Percentiles rank a stretch among this genome's conserved stretches.
Evolutionary conservation across 139 green algal genomes (phyloP).

Genomic region (Chlorella sp.): DNA sequence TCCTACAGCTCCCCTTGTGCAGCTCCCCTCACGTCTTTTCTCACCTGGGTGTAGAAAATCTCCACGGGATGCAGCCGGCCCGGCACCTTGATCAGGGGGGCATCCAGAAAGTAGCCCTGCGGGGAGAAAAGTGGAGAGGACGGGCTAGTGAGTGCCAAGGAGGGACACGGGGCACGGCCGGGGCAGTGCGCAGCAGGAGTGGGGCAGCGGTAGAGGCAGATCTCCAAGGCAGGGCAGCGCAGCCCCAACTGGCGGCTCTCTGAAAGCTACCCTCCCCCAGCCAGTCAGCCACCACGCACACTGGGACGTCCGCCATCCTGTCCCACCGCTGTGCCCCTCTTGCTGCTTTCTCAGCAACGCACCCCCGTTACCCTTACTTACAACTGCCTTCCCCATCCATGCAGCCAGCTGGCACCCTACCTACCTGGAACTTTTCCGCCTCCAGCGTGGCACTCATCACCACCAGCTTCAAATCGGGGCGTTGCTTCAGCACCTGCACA

Average conservation of each 20-base stretch:
- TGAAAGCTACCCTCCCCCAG: too few relatives aligned
- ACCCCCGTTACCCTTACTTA: background rate
- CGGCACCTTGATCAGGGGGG: conserved; percentile 98
- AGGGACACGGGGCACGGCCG: background rate
- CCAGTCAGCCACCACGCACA: background rate
- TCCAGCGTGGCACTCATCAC: conserved; percentile 99
- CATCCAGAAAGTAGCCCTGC: conserved; percentile 91
- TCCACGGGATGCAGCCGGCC: conserved; percentile 97
- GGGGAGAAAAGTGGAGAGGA: background rate
- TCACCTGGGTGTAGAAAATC: conserved; percentile 97
- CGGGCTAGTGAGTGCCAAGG: background rate
- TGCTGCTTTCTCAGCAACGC: too few relatives aligned
- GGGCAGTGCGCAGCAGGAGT: too few relatives aligned
- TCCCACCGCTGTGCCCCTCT: too few relatives aligned
- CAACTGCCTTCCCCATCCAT: background rate
- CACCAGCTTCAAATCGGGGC: conserved; percentile 96
- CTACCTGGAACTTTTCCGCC: conserved; percentile 98
- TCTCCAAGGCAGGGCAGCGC: too few relatives aligned
- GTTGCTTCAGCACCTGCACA: conserved; percentile 82
- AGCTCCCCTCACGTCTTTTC: too few relatives aligned
- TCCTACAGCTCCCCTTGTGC: background rate
- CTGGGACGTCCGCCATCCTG: background rate
- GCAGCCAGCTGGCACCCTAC: background rate
- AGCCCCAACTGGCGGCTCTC: too few relatives aligned
- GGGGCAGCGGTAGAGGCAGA: too few relatives aligned